A percentile compares a stretch with the other conserved stretches of the same genome.
Conservation (phyloP, 495 filamentous ascomycete genomes). For the Evansstolkia leycettana region DNA sequence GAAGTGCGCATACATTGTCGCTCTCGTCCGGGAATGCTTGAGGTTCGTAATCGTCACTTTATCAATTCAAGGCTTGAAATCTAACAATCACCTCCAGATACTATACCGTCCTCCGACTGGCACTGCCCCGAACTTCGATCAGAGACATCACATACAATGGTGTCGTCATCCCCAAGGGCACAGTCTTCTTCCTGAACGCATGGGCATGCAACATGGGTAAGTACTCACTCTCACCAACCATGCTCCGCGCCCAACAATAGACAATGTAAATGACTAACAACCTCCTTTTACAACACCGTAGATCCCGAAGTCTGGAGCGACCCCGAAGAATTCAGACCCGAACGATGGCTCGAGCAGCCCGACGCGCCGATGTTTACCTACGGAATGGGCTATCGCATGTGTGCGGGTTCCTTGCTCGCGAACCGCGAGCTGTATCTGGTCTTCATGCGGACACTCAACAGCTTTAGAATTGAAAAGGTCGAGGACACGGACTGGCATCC, state of each 20-base stretch:
- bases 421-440: conserved; percentile 55
- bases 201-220: conserved; percentile 54
- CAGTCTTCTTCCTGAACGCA: conserved; percentile 51
- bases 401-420: conserved; percentile 48
- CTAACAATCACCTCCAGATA: conserved; percentile 21
- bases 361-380: conserved; percentile 51
- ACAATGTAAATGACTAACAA: not conserved
- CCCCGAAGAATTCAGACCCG: conserved; percentile 45
- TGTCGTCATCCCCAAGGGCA: conserved; percentile 42
- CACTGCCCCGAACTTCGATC: conserved; percentile 46
- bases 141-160: conserved; percentile 47
- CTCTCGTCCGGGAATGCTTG: conserved; percentile 46
- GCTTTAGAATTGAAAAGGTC: conserved; percentile 41
- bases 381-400: conserved; percentile 55
- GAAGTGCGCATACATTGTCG: conserved; percentile 47
- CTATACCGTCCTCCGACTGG: conserved; percentile 48
- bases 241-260: too few relatives aligned
- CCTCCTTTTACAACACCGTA: conserved; percentile 7
- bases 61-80: not conserved
- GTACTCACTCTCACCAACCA: conserved; percentile 4
- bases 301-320: conserved; percentile 46
- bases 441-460: conserved; percentile 47
- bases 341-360: conserved; percentile 50
- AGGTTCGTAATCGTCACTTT: conserved; percentile 18
- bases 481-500: conserved; percentile 42